These are phyloP conservation scores for Amoebophrya sp. DNA, from an alignment of 169 alveolate genomes.

Conservation along the genomic window DNA sequence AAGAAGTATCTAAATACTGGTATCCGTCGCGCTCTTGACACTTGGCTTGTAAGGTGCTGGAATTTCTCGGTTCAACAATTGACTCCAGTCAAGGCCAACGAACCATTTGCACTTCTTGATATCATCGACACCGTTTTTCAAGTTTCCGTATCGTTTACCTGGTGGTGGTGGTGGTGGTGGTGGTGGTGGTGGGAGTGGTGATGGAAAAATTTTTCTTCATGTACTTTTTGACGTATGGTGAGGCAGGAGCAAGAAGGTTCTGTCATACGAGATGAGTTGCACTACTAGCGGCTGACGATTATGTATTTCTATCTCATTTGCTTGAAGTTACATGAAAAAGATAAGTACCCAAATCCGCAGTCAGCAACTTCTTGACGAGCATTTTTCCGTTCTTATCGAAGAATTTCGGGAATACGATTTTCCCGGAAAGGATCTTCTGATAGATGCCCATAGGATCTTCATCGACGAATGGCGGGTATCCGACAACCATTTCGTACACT, in stretches of 20 bases:
- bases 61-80: conserved; percentile 49
- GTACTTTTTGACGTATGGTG: background rate
- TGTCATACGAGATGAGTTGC: background rate
- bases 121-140: conserved; percentile 75
- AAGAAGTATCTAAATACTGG: background rate
- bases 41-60: background rate
- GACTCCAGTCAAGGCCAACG: conserved; percentile 61
- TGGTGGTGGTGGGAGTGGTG: background rate
- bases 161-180: background rate
- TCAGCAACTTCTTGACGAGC: conserved; percentile 72
- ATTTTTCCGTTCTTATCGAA: conserved; percentile 74
- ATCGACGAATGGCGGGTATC: conserved; percentile 92
- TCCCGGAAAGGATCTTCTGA: conserved; percentile 84
- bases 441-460: conserved; percentile 92
- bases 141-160: conserved; percentile 76
- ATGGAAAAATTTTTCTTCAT: background rate
- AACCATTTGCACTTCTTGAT: conserved; percentile 76
- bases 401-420: conserved; percentile 82
- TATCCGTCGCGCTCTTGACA: background rate
- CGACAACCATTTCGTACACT: conserved; percentile 91
- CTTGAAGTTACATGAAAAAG: background rate
- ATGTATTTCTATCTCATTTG: background rate
- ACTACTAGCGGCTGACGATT: background rate
- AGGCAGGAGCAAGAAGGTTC: background rate
- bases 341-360: conserved; percentile 61